Evolutionary conservation across 768 basidiomycete genomes (phyloP), one percentile per base, ranked within the genome.

Genomic region (Russula vinacea): DNA sequence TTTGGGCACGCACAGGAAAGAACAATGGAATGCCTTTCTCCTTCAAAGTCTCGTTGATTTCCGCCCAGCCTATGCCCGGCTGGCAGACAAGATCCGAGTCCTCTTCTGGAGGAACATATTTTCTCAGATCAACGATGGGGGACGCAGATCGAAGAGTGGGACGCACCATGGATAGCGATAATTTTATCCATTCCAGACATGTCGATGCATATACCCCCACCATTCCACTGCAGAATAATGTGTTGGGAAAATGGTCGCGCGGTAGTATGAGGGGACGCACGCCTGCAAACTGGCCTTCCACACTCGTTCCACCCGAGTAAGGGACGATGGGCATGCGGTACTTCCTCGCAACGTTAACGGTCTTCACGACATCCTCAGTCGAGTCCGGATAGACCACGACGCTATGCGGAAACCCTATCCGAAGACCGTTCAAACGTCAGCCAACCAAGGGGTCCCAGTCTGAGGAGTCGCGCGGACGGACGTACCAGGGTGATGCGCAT

Each of bases 291-390:
- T 92, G 88, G 0, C 92, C 92, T 71, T 94, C 93, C 26, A 95
- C 73, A 69, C 83, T 86, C 0, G 93, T 95, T 1, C 87, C 93
- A 11, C 90, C 93, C 0, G 87, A 85, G 73, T 88, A 94, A 2
- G 92, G 83, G 1, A 83, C 84, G 24, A 95, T 74, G 0, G 94
- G 94, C 76, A 94, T 87, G 32, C 78, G 79, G 75, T 86, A 88
- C 73, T 86, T 86, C 45, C 79, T 81, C 2, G 93, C 89, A 52
- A 89, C 80, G 63, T 87, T 83, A 54, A 95, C 88, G 54, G 93
- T 81, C 68, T 83, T 80, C 45, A 88, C 86, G 1, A 96, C 91
- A 68, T 96, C 92, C 66, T 90, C 88, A 0, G 93, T 94, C 29
- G 78, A 81, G 19, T 74, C 69, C 0, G 88, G 87, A 69, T 84